phyloP scores from a whole-genome alignment of 352 stramenopile genomes.

The Phytophthora pseudosyringae region DNA sequence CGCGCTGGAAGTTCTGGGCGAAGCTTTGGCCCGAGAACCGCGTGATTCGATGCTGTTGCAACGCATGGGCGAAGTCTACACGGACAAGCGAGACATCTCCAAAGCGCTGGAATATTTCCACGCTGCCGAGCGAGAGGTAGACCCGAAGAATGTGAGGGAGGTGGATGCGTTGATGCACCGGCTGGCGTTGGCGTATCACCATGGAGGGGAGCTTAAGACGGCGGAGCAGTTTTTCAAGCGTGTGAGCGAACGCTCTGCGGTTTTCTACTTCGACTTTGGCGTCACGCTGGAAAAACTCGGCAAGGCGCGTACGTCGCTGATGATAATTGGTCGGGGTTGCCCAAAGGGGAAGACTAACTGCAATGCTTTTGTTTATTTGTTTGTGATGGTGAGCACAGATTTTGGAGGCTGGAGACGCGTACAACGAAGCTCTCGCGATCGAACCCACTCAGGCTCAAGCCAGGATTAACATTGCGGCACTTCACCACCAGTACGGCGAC shows the following conservation, averaged over 20 bases:
- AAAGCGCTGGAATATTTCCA: constrained; percentile 31
- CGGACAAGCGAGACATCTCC: constrained; percentile 27
- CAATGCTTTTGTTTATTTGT: too few species aligned
- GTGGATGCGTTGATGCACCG: constrained; percentile 26
- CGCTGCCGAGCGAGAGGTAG: constrained; percentile 21
- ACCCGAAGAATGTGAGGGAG: neutral
- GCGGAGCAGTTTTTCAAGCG: constrained; percentile 43
- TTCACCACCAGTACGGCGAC: constrained; percentile 69
- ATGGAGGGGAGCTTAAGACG: constrained; percentile 28
- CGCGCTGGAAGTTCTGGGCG: constrained; percentile 31
- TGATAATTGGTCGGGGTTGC: neutral
- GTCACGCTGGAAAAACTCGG: constrained; percentile 54
- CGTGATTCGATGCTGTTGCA: constrained; percentile 26
- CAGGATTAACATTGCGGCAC: constrained; percentile 69
- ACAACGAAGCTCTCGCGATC: constrained; percentile 46
- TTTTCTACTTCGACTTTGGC: constrained; percentile 61
- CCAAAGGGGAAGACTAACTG: neutral
- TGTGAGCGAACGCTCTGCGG: constrained; percentile 27
- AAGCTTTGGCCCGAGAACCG: constrained; percentile 20
- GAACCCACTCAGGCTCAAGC: constrained; percentile 41
- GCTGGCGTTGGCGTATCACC: constrained; percentile 50
- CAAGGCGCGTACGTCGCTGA: constrained; percentile 38
- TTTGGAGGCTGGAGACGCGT: constrained; percentile 48
- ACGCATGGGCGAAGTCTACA: constrained; percentile 46
- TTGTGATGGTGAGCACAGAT: constrained; percentile 34